Conservation (phyloP, 1,284 basidiomycete species). For the Ustilago curta region DNA sequence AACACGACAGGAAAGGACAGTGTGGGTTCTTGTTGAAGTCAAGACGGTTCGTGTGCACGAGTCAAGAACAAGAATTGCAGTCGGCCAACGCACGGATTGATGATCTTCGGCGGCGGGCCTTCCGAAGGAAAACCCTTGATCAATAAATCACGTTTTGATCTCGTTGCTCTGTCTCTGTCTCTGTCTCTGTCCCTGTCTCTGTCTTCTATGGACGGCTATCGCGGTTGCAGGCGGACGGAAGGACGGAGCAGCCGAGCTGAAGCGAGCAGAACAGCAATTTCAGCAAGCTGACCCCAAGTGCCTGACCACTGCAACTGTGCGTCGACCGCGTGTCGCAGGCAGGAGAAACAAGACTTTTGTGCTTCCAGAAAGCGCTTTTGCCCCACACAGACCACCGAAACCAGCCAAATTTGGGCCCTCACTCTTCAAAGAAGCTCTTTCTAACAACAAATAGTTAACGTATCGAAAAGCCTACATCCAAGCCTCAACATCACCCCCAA, state of each 20-base stretch:
- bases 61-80: too few relatives aligned
- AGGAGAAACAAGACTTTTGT: neutral
- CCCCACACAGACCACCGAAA: neutral
- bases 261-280: too few relatives aligned
- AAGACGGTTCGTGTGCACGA: too few relatives aligned
- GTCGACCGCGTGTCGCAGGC: neutral
- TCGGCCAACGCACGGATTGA: neutral
- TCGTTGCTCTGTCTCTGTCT: neutral
- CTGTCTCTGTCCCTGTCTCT: too few relatives aligned
- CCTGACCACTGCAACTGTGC: neutral
- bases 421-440: too few relatives aligned
- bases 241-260: neutral
- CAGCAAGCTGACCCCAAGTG: neutral
- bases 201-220: constrained; percentile 2
- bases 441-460: too few relatives aligned
- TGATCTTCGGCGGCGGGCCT: constrained; percentile 5
- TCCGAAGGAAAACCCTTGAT: neutral
- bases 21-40: neutral
- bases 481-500: constrained; percentile 35
- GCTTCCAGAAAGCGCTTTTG: neutral
- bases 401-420: neutral
- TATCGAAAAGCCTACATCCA: constrained; percentile 3
- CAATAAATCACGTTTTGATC: constrained; percentile 7
- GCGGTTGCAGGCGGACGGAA: too few relatives aligned
- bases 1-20: too few relatives aligned